Conservation (phyloP, 2,329 filamentous ascomycete species). For the Pseudogymnoascus sp. region DNA sequence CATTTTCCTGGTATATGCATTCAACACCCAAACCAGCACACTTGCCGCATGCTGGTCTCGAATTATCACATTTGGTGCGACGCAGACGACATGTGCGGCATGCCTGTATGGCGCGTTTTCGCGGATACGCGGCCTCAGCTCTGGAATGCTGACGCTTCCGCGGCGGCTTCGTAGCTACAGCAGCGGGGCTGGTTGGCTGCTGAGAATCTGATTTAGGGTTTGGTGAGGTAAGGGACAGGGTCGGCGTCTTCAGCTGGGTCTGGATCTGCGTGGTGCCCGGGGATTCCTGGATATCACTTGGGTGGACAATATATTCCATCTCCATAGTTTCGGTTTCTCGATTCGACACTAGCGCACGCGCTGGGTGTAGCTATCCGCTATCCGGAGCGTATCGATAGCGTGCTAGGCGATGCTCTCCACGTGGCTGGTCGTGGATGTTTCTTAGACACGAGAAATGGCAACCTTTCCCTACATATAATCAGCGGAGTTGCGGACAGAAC, state of each 20-base stretch:
- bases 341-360: background rate
- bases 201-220: background rate
- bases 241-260: background rate
- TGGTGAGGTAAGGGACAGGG: background rate
- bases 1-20: constrained; percentile 23
- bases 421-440: background rate
- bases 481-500: constrained; percentile 5
- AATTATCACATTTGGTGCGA: constrained; percentile 30
- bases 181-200: background rate
- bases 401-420: background rate
- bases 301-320: constrained; percentile 9
- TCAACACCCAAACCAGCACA: constrained; percentile 28
- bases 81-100: constrained; percentile 29
- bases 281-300: constrained; percentile 7
- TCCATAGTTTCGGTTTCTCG: constrained; percentile 4
- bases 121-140: constrained; percentile 16
- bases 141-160: constrained; percentile 1
- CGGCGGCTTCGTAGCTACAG: constrained; percentile 4
- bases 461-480: constrained; percentile 1
- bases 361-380: background rate
- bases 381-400: background rate
- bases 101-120: constrained; percentile 29
- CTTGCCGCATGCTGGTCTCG: constrained; percentile 26
- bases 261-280: background rate
- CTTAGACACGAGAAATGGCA: background rate